phyloP scores from a whole-genome alignment of 164 flowering plant species.

The Umbilicus rupestris region DNA sequence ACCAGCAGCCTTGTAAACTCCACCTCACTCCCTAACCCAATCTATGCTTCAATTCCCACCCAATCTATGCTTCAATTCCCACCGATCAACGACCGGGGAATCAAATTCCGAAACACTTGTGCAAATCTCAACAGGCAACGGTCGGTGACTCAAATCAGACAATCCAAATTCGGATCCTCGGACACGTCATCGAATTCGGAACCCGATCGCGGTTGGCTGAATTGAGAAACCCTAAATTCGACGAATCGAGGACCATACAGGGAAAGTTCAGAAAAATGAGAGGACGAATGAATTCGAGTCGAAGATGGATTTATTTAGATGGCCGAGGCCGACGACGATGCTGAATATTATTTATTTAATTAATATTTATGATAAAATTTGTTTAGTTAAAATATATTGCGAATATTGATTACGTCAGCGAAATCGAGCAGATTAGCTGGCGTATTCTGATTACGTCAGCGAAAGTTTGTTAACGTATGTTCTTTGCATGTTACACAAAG shows the following conservation, averaged over 20 bases:
- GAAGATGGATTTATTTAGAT: background rate
- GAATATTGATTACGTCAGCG: no score
- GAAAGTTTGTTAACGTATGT: no score
- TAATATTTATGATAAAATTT: no score
- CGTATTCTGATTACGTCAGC: no score
- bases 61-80: background rate
- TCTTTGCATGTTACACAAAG: no score
- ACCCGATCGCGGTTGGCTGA: background rate
- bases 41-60: background rate
- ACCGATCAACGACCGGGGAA: background rate
- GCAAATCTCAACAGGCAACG: background rate
- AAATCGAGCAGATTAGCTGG: no score
- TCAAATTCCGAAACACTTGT: background rate
- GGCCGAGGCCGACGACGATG: no score
- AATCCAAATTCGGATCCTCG: background rate
- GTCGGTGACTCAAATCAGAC: background rate
- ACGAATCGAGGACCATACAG: background rate
- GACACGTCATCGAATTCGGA: background rate
- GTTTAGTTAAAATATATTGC: no score
- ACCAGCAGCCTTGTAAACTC: no score
- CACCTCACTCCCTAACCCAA: no score
- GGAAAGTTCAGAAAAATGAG: background rate
- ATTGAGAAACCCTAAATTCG: conserved; percentile 6
- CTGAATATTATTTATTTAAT: no score
- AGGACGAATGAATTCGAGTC: background rate